Conservation (phyloP, 495 filamentous ascomycete species). For the Penicillium longicatenatum region DNA sequence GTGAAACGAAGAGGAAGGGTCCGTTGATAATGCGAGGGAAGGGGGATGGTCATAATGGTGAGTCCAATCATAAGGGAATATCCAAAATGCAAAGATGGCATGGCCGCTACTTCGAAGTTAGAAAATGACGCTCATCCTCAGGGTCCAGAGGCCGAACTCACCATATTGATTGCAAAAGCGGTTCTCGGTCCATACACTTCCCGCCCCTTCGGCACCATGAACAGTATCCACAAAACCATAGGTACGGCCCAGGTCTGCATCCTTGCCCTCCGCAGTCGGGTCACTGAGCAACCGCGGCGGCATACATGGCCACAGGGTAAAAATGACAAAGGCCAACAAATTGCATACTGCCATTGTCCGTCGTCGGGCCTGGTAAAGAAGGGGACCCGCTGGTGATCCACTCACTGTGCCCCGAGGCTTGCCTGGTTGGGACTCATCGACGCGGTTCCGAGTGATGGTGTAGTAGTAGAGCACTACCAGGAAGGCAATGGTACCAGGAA, state of each 20-base stretch:
- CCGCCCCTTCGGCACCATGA: slow-evolving; percentile 61
- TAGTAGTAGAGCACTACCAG: slow-evolving; percentile 68
- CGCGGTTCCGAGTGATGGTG: slow-evolving; percentile 54
- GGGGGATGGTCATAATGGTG: slow-evolving; percentile 60
- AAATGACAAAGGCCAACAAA: slow-evolving; percentile 74
- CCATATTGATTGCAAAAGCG: slow-evolving; percentile 67
- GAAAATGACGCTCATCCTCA: not conserved
- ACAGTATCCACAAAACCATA: slow-evolving; percentile 79
- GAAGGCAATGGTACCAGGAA: slow-evolving; percentile 74
- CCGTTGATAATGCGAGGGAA: slow-evolving; percentile 39
- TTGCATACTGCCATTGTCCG: slow-evolving; percentile 76
- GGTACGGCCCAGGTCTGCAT: slow-evolving; percentile 50
- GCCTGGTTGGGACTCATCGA: slow-evolving; percentile 38
- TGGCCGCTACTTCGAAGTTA: slow-evolving; percentile 54
- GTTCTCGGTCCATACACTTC: slow-evolving; percentile 74
- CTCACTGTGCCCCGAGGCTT: slow-evolving; percentile 35
- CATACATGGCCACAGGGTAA: slow-evolving; percentile 81
- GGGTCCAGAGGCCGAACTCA: slow-evolving; percentile 13
- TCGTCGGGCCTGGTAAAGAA: slow-evolving; percentile 60
- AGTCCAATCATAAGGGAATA: slow-evolving; percentile 76
- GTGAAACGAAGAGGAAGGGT: slow-evolving; percentile 23
- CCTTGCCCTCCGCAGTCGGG: slow-evolving; percentile 39
- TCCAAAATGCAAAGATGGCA: slow-evolving; percentile 81
- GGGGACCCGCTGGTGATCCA: slow-evolving; percentile 49
- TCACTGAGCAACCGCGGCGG: slow-evolving; percentile 70